Conservation (phyloP, 192 early-diverging fungal genomes). For the Coemansia sp. region DNA sequence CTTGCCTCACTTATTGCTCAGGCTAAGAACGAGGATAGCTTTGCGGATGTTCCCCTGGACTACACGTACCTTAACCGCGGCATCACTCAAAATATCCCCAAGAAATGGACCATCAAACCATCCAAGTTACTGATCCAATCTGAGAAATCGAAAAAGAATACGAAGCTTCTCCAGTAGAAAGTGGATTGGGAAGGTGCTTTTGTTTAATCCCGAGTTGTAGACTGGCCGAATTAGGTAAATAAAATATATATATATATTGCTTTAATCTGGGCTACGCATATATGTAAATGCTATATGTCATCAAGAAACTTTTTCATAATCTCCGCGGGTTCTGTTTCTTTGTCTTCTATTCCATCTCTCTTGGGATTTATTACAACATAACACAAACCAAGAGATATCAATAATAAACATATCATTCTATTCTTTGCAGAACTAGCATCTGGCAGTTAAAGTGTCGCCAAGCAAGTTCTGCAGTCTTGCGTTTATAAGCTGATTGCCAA, state of each 20-base stretch:
- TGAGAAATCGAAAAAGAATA: background rate
- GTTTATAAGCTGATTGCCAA: too few species aligned
- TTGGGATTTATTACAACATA: too few species aligned
- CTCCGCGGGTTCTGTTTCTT: too few species aligned
- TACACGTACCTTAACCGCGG: slow-evolving; percentile 35
- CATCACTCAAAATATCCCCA: slow-evolving; percentile 28
- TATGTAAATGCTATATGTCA: too few species aligned
- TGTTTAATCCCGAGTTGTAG: background rate
- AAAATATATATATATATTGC: background rate
- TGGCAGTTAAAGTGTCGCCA: too few species aligned
- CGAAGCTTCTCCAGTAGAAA: background rate
- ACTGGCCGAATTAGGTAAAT: background rate
- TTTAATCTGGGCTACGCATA: too few species aligned
- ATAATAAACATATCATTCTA: too few species aligned
- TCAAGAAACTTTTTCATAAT: too few species aligned
- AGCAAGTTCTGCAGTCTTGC: too few species aligned
- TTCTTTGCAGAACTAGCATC: too few species aligned
- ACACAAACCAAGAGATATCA: too few species aligned
- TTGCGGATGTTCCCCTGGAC: slow-evolving; percentile 44
- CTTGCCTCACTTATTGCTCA: slow-evolving; percentile 33
- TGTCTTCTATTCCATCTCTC: too few species aligned
- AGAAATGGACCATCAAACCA: slow-evolving; percentile 35
- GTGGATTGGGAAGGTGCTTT: background rate
- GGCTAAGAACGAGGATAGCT: slow-evolving; percentile 45
- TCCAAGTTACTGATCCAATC: background rate